Conservation (phyloP, 108 stramenopile genomes). For the Poteriospumella lacustris region DNA sequence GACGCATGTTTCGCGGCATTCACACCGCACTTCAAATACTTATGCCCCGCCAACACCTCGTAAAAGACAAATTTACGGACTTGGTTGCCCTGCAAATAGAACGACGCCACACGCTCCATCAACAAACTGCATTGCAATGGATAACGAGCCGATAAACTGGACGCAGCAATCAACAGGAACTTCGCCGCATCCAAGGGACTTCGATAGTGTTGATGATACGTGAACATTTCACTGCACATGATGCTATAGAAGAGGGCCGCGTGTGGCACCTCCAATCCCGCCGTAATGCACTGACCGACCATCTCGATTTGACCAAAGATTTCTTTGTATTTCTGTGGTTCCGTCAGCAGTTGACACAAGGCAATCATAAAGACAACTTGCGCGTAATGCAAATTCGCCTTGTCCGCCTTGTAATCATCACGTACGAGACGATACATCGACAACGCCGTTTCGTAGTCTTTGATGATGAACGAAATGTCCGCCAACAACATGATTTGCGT, state of each 20-base stretch:
- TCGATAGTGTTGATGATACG: neutral
- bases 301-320: neutral
- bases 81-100: neutral
- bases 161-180: neutral
- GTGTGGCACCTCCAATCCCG: neutral
- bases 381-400: conserved; percentile 11
- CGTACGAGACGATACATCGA: conserved; percentile 8
- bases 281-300: neutral
- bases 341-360: neutral
- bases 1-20: conserved; percentile 8
- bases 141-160: neutral
- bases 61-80: neutral
- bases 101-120: neutral
- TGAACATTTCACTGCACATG: conserved; percentile 1
- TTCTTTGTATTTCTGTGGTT: neutral
- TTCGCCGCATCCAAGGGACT: neutral
- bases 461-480: conserved; percentile 19
- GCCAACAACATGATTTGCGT: conserved; percentile 11
- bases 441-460: conserved; percentile 20
- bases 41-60: conserved; percentile 1
- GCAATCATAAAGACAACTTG: conserved; percentile 9
- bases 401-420: conserved; percentile 27
- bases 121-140: conserved; percentile 4
- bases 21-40: neutral
- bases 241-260: neutral